Percentiles rank a stretch among this genome's conserved stretches.
Evolutionary conservation across 2,329 filamentous ascomycete genomes (phyloP).

Genomic region (Amauroascus niger): DNA sequence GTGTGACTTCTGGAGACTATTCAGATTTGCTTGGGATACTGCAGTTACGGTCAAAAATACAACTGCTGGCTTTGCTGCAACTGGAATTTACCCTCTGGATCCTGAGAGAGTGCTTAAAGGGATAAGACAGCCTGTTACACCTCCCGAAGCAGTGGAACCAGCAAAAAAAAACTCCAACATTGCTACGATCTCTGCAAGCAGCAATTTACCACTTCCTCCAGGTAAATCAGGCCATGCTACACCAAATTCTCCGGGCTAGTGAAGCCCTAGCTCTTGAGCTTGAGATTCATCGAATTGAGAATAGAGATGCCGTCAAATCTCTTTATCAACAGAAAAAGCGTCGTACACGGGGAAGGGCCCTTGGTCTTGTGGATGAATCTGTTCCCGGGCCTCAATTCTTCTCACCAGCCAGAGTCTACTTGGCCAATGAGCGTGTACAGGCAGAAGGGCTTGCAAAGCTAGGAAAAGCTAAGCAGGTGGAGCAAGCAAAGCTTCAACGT

Average conservation of each 20-base stretch:
- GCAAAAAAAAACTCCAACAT: neutral
- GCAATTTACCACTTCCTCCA: constrained; percentile 2
- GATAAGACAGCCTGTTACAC: neutral
- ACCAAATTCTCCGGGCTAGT: neutral
- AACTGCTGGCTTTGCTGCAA: neutral
- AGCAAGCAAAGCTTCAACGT: neutral
- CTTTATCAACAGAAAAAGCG: neutral
- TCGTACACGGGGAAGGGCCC: neutral
- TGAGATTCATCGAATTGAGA: neutral
- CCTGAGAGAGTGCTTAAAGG: neutral
- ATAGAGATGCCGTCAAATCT: neutral
- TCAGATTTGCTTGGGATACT: neutral
- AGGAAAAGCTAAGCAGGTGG: neutral
- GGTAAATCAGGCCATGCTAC: neutral
- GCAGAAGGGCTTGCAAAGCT: neutral
- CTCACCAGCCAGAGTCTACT: neutral
- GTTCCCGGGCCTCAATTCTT: neutral
- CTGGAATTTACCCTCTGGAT: neutral
- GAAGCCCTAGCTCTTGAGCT: constrained; percentile 1
- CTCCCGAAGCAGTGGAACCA: neutral
- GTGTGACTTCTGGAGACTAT: constrained; percentile 3
- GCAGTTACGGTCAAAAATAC: constrained; percentile 6
- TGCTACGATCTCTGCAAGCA: neutral
- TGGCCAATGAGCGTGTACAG: too few species aligned
- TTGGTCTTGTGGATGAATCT: neutral